These are phyloP conservation scores for Metschnikowia similis DNA, from an alignment of 805 yeast genomes.

Conservation along the genomic window DNA sequence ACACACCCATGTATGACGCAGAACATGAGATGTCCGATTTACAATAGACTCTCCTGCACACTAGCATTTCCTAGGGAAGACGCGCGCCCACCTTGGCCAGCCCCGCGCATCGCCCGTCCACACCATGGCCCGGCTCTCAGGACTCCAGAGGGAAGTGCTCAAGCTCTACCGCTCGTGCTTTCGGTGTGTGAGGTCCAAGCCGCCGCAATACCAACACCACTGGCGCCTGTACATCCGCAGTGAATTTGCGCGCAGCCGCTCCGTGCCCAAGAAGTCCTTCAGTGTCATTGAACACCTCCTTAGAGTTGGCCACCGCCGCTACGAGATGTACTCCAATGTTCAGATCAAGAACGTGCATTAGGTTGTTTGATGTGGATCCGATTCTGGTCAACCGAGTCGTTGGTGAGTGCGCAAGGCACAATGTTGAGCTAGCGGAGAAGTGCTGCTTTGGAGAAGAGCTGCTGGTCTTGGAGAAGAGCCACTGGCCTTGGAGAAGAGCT, in stretches of 20 bases:
- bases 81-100: too few relatives aligned
- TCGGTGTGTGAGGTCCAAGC: conserved; percentile 44
- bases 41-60: too few relatives aligned
- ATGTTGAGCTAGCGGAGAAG: too few relatives aligned
- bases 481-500: too few relatives aligned
- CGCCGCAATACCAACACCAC: conserved; percentile 40
- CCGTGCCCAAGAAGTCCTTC: conserved; percentile 72
- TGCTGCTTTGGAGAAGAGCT: too few relatives aligned
- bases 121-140: conserved; percentile 39
- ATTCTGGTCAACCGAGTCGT: too few relatives aligned
- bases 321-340: conserved; percentile 68
- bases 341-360: conserved; percentile 63
- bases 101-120: background rate
- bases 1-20: too few relatives aligned
- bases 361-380: too few relatives aligned
- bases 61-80: too few relatives aligned
- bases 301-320: conserved; percentile 67
- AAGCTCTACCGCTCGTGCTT: conserved; percentile 47
- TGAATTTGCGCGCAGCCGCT: conserved; percentile 60
- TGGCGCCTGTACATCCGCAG: conserved; percentile 44
- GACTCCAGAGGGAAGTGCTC: conserved; percentile 44
- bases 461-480: too few relatives aligned
- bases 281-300: conserved; percentile 80
- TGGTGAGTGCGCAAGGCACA: too few relatives aligned
- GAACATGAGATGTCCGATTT: too few relatives aligned